Conservation (phyloP, 495 filamentous ascomycete genomes). For the Trichoderma parareesei region DNA sequence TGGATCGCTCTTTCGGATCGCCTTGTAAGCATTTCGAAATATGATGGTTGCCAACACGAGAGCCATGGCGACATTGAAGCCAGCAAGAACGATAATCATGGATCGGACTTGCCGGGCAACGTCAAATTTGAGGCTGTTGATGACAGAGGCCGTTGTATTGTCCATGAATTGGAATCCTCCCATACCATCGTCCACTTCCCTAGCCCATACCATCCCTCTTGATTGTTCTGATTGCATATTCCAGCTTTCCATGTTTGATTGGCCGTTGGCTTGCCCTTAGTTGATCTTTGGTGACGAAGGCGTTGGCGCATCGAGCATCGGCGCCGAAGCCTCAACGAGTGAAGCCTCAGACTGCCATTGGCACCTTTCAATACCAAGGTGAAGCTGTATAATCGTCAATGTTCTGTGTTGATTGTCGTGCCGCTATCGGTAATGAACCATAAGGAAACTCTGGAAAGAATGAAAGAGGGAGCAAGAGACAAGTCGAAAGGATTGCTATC, state of each 20-base stretch:
- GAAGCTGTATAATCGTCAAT: not conserved
- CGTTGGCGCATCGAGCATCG: not conserved
- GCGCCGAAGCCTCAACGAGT: not conserved
- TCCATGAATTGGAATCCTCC: not conserved
- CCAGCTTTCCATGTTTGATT: not conserved
- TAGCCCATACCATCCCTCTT: not conserved
- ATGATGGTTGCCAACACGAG: slow-evolving; percentile 38
- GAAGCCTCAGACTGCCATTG: slow-evolving; percentile 1
- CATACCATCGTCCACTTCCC: not conserved
- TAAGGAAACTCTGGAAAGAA: not conserved
- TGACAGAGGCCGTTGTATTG: slow-evolving; percentile 21
- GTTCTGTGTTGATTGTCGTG: not conserved
- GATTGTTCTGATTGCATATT: not conserved
- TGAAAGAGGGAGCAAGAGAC: not conserved
- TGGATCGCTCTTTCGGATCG: slow-evolving; percentile 27
- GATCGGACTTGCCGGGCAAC: slow-evolving; percentile 39
- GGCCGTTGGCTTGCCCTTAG: not conserved
- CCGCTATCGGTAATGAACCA: not conserved
- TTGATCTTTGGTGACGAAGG: not conserved
- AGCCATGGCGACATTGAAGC: slow-evolving; percentile 40
- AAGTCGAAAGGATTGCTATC: not conserved
- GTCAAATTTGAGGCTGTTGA: slow-evolving; percentile 35
- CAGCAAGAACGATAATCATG: slow-evolving; percentile 40
- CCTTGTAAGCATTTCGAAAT: slow-evolving; percentile 32
- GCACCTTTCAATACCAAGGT: not conserved